phyloP scores from a whole-genome alignment of 179 eudicot genomes.

The Beta corolliflora region DNA sequence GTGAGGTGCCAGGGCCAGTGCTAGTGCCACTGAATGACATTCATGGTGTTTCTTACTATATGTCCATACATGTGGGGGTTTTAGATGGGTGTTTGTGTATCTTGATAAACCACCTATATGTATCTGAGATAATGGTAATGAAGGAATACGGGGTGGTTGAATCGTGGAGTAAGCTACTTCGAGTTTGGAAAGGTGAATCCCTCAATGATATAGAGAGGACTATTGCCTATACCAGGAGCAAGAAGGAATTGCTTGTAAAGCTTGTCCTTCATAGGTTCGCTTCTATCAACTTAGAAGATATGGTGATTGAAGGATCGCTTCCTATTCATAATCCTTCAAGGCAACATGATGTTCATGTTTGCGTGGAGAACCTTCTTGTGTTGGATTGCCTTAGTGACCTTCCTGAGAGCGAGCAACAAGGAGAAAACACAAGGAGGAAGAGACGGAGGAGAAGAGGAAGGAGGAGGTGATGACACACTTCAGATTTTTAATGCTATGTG shows the following conservation, averaged over 20 bases:
- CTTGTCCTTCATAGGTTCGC: neutral
- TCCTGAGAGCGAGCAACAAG: conserved; percentile 3
- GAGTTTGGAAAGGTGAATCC: neutral
- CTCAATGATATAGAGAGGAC: conserved; percentile 5
- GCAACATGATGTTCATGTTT: conserved; percentile 11
- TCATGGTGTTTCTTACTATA: neutral
- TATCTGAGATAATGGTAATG: conserved; percentile 12
- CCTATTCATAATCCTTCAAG: neutral
- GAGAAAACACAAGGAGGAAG: neutral
- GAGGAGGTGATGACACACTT: neutral
- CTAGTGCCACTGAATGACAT: conserved; percentile 1
- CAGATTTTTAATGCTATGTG: neutral
- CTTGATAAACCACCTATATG: neutral
- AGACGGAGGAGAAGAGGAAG: conserved; percentile 6
- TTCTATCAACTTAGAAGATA: conserved; percentile 18
- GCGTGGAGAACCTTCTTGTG: conserved; percentile 31
- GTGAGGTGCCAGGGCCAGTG: neutral
- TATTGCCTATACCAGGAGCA: conserved; percentile 1
- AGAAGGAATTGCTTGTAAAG: conserved; percentile 21
- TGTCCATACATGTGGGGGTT: neutral
- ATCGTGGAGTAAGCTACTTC: conserved; percentile 24
- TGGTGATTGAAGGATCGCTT: conserved; percentile 4
- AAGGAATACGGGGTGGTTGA: conserved; percentile 27
- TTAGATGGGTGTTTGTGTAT: conserved; percentile 30
- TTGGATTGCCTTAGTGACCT: conserved; percentile 2